These are phyloP conservation scores for Endoconidiophora laricicola DNA, from an alignment of 2,329 filamentous ascomycete species.

Conservation along the genomic window DNA sequence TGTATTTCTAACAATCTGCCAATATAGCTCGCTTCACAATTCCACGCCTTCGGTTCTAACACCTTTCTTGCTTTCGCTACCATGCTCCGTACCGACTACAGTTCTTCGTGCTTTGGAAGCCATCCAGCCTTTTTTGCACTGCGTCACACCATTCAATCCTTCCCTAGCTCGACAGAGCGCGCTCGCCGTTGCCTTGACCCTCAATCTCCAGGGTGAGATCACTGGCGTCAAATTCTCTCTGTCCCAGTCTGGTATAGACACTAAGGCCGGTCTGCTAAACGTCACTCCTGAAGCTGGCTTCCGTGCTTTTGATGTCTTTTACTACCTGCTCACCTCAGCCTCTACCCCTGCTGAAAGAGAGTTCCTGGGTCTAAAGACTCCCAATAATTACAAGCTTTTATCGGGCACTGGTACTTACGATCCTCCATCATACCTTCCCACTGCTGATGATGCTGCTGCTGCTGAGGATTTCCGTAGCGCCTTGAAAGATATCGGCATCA, in stretches of 20 bases:
- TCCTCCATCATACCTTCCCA: conserved; percentile 75
- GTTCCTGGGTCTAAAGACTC: conserved; percentile 63
- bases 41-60: conserved; percentile 72
- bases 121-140: conserved; percentile 70
- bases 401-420: conserved; percentile 71
- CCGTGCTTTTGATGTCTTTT: conserved; percentile 93
- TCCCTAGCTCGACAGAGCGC: conserved; percentile 65
- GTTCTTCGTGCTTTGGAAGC: conserved; percentile 67
- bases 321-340: conserved; percentile 84
- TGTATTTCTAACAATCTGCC: too few species aligned
- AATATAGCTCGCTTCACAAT: conserved; percentile 61
- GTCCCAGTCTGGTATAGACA: conserved; percentile 79
- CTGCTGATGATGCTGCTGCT: conserved; percentile 78
- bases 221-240: conserved; percentile 60
- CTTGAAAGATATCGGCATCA: conserved; percentile 85
- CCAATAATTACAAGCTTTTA: conserved; percentile 62
- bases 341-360: conserved; percentile 81
- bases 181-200: conserved; percentile 62
- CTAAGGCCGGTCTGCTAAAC: conserved; percentile 58
- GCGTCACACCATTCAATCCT: conserved; percentile 80
- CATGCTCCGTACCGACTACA: conserved; percentile 57
- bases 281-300: conserved; percentile 67
- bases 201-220: conserved; percentile 66
- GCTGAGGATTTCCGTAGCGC: conserved; percentile 84
- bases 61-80: conserved; percentile 67